Evolutionary conservation across 2,329 filamentous ascomycete genomes (phyloP), one percentile per base, ranked within the genome.

Genomic region (Cercospora citrullina): DNA sequence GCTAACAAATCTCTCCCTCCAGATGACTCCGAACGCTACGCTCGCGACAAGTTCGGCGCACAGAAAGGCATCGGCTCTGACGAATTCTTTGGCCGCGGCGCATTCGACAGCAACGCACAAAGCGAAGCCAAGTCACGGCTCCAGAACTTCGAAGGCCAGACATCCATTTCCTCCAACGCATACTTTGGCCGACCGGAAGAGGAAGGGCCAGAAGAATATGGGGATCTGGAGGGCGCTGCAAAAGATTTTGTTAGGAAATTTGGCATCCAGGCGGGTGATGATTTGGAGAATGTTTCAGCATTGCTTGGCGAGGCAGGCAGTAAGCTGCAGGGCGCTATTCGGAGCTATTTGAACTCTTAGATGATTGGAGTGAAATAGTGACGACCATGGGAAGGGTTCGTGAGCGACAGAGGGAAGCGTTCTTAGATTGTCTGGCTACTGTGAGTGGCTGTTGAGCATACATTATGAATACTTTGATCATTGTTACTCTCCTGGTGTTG

Each of bases 31-130:
- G 89, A 97, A 76, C 89, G 88, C 76, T 96, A 92, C 77, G 93
- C 94, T 5, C 91, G 92, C 75, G 84, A 87, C 77, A 97, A 97
- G 80, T 99, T 99, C 76, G 94, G 94, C 69, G 82, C 81, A 53
- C 95, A 99, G 80, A 98, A 98, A 84, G 92, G 92, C 74, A 99
- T 99, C 73, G 97, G 93, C 0, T 97, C 94, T 0, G 95, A 99
- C 79, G 95, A 99, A 79, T 99, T 96, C 85, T 99, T 99, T 78
- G 93, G 94, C 76, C 94, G 95, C 79, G 92, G 93, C 63, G 83
- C 87, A 65, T 98, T 90, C 80, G 94, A 99, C 78, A 89, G 94
- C 42, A 85, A 85, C 65, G 88, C 90, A 8, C 91, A 95, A 77
- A 85, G 89, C 62, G 94, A 97, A 82, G 94, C 95, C 74, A 96